Evolutionary conservation across 768 basidiomycete genomes (phyloP), one percentile per base, ranked within the genome.

Genomic region (Amanita pseudoporphyria): DNA sequence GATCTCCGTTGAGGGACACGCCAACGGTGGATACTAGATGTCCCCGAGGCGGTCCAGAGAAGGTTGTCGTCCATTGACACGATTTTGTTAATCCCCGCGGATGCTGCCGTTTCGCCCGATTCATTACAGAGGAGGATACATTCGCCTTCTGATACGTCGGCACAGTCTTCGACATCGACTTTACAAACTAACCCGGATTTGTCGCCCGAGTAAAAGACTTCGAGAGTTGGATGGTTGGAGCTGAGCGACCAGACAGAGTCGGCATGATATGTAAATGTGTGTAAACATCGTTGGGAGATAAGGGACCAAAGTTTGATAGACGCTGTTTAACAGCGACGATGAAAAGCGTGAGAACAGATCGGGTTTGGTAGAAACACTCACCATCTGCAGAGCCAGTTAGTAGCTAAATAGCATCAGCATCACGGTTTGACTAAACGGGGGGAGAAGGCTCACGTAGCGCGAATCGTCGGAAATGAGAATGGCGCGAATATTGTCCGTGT

Each of bases 231-330:
- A 62, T 98, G 93, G 0, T 80, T 74, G 7, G 93, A 95, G 60
- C 79, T 81, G 6, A 99, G 71, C 0, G 94, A 84, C 95, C 96
- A 98, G 40, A 97, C 92, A 12, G 87, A 87, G 53, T 94, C 91
- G 12, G 87, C 82, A 62, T 98, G 95, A 60, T 97, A 85, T 0
- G 89, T 88, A 69, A 97, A 99, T 1, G 95, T 98, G 60, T 99
- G 93, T 13, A 99, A 68, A 59, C 92, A 95, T 9, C 87, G 77
- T 61, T 97, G 93, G 0, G 89, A 80, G 1, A 77, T 67, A 14
- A 97, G 72, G 1, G 94, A 97, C 96, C 96, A 99, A 24, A 98
- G 77, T 62, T 95, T 97, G 64, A 91, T 78, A 3, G 90, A 91
- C 9, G 89, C 76, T 73, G 18, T 19, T n/a, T n/a, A n/a, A n/a